Percentiles rank a stretch among this genome's conserved stretches.
Evolutionary conservation across 345 rosid species (phyloP).

Genomic region (Physaria fendleri): DNA sequence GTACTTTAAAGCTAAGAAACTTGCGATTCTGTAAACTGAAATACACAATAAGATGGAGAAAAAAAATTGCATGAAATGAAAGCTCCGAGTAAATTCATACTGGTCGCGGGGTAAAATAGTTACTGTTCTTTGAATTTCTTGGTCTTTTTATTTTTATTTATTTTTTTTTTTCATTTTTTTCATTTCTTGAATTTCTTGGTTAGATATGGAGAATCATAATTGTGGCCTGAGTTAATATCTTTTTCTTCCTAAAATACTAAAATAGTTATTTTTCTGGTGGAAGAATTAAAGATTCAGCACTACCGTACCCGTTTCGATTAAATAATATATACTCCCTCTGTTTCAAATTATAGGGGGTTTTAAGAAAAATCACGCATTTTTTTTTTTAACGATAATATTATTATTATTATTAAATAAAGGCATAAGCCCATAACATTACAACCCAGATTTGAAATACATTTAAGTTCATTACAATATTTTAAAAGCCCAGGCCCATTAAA

Average conservation of each 20-base stretch:
- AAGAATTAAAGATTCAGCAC: slow-evolving; percentile 26
- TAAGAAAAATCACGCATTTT: no score
- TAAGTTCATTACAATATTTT: no score
- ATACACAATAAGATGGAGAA: background rate
- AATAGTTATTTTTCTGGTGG: slow-evolving; percentile 21
- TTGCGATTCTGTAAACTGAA: background rate
- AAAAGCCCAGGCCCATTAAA: no score
- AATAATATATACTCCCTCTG: no score
- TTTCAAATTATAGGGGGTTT: no score
- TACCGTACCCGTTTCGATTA: slow-evolving; percentile 25
- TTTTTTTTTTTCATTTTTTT: no score
- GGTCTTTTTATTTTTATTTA: no score
- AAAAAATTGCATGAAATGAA: slow-evolving; percentile 6
- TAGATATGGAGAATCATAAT: slow-evolving; percentile 8
- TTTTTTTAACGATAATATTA: no score
- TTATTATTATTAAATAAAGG: no score
- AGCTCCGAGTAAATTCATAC: background rate
- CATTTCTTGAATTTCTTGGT: background rate
- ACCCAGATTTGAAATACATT: no score
- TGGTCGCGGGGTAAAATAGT: background rate
- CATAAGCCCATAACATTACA: no score
- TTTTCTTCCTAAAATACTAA: slow-evolving; percentile 2
- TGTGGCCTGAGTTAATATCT: background rate
- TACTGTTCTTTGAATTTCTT: background rate
- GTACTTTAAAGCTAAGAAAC: background rate